Evolutionary conservation across 129 eudicot genomes (phyloP), one percentile per base, ranked within the genome.

Genomic region (Glebionis coronaria): DNA sequence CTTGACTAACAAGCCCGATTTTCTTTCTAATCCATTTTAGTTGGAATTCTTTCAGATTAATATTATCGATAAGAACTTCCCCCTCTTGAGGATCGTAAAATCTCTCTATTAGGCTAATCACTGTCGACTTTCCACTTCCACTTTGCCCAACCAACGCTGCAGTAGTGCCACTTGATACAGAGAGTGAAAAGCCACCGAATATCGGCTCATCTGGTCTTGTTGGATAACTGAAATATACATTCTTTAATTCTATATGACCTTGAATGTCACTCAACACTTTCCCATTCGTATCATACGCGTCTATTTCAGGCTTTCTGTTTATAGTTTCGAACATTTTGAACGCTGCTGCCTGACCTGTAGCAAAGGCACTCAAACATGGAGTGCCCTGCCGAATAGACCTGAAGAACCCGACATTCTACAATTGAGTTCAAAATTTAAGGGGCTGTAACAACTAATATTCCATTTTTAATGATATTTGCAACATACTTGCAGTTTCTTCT

Each of bases 111-210:
- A 88, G 46, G 55, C 91, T 80, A 50, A 88, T 82, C 3, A 88
- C 86, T 0, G 95, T 88, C 1, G 95, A 84, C 68, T 88, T 88
- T 2, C 95, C 95, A 20, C 95, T 88, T 54, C 95, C 95, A 67
- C 95, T 88, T 56, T 88, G 88, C 15, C 95, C 95, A 69, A 88
- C 95, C 78, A 88, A 70, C 70, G 95, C 95, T 11, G 91, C 84
- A 45, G 95, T 88, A 5, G 72, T 68, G 45, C 95, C 95, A 40
- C 88, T 84, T 1, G 86, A 74, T 63, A 88, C 82, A 56, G 29
- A 70, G 3, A 88, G 76, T 42, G 91, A 84, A 73, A 88, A 78
- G 53, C 88, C 95, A 23, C 81, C 65, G 65, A 88, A 88, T 56
- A 88, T 82, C 59, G 69, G 75, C 75, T 84, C 95, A 45, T 85